Conservation (phyloP, 2,329 filamentous ascomycete genomes). For the Hypoxylon sp. region DNA sequence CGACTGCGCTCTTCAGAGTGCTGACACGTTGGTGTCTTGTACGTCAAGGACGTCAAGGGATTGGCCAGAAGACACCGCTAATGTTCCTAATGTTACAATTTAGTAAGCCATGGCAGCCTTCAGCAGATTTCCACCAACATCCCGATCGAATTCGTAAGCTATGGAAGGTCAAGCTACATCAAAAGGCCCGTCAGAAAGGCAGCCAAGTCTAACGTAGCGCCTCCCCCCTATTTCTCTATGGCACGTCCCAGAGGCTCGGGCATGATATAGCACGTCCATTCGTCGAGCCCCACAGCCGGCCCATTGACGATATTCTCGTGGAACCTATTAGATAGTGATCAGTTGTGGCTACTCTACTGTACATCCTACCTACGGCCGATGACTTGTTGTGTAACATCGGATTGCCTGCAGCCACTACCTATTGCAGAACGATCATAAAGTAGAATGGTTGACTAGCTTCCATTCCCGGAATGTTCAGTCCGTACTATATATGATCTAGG, state of each 20-base stretch:
- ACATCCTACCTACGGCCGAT: background rate
- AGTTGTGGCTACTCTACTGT: background rate
- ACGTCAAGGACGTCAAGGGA: background rate
- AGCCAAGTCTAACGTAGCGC: background rate
- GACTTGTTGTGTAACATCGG: background rate
- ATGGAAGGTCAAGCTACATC: background rate
- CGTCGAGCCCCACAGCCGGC: background rate
- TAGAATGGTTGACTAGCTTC: background rate
- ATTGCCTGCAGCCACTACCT: background rate
- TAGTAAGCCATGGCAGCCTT: background rate
- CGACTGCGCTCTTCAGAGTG: background rate
- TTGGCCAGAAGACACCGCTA: constrained; percentile 13
- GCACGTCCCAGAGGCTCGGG: constrained; percentile 22
- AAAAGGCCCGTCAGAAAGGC: background rate
- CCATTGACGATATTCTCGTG: background rate
- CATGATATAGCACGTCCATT: constrained; percentile 13
- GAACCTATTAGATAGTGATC: constrained; percentile 7
- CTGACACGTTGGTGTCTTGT: background rate
- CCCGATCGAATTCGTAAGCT: constrained; percentile 7
- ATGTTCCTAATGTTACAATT: background rate
- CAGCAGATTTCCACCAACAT: background rate
- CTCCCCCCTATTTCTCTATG: background rate
- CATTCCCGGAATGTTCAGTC: background rate
- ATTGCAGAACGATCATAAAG: background rate
- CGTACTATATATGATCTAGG: background rate